Evolutionary conservation across 345 rosid genomes (phyloP).

Genomic region (Chamaenerion angustifolium): DNA sequence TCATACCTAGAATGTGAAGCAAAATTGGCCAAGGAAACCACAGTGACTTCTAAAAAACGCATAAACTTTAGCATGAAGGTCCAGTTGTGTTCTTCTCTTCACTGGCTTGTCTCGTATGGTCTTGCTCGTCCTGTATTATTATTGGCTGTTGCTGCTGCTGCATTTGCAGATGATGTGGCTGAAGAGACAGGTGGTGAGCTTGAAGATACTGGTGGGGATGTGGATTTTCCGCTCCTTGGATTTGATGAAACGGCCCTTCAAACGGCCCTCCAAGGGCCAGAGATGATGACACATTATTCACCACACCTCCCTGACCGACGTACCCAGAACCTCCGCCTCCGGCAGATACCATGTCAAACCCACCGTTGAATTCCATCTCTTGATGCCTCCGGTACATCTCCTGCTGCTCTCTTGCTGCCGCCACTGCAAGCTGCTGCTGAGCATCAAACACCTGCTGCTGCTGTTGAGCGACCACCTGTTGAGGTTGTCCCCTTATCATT

Average conservation of each 20-base stretch:
- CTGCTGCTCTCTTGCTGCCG: constrained; percentile 46
- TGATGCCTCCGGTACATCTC: constrained; percentile 46
- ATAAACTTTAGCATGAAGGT: constrained; percentile 22
- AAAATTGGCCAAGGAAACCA: background rate
- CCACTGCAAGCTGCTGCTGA: constrained; percentile 46
- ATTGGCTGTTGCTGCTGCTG: constrained; percentile 12
- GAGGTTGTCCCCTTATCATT: too few species aligned
- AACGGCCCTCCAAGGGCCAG: constrained; percentile 33
- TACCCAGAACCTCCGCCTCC: constrained; percentile 7
- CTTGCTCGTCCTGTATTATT: constrained; percentile 10
- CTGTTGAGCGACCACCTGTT: constrained; percentile 13
- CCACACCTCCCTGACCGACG: background rate
- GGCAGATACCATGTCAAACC: constrained; percentile 14
- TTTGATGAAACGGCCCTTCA: constrained; percentile 12
- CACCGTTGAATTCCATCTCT: constrained; percentile 30
- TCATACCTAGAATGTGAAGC: too few species aligned
- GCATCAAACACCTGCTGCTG: constrained; percentile 34
- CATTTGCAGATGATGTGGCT: constrained; percentile 14
- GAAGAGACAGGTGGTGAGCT: constrained; percentile 42
- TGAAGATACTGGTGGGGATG: constrained; percentile 18
- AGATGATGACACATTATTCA: constrained; percentile 32
- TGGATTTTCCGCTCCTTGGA: background rate
- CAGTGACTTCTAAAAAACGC: background rate
- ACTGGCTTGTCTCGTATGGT: constrained; percentile 33
- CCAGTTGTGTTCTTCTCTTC: constrained; percentile 29